A percentile compares a stretch with the other conserved stretches of the same genome.
phyloP scores from a whole-genome alignment of 2,329 filamentous ascomycete genomes.

The Fusarium sp. region DNA sequence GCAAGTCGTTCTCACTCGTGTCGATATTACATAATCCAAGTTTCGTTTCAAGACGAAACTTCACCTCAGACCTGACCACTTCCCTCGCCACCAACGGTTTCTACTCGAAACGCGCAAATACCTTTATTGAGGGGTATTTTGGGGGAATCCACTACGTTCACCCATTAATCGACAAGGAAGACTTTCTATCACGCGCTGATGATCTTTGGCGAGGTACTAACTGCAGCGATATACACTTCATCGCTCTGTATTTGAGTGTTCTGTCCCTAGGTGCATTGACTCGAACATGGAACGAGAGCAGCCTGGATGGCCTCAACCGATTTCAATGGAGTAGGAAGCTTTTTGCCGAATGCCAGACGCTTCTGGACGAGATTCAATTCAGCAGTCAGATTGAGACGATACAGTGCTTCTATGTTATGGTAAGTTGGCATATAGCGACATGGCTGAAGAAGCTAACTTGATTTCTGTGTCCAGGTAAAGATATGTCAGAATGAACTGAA shows the following conservation, averaged over 20 bases:
- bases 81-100: conserved; percentile 5
- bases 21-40: conserved; percentile 9
- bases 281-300: not conserved
- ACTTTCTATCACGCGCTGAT: not conserved
- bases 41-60: conserved; percentile 3
- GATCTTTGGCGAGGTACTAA: conserved; percentile 1
- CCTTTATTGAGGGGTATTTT: conserved; percentile 13
- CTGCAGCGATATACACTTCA: not conserved
- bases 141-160: conserved; percentile 8
- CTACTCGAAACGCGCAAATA: conserved; percentile 13
- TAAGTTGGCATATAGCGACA: no score
- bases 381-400: conserved; percentile 8
- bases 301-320: not conserved
- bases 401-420: conserved; percentile 14
- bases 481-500: conserved; percentile 19
- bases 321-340: conserved; percentile 12
- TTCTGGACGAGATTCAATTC: conserved; percentile 7
- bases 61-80: not conserved
- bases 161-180: conserved; percentile 14
- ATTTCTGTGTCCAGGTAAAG: conserved; percentile 1
- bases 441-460: no score
- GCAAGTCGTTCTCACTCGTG: conserved; percentile 7
- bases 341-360: not conserved
- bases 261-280: conserved; percentile 10
- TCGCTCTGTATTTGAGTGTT: conserved; percentile 10